phyloP scores from a whole-genome alignment of 139 green algal genomes.

The Coccomyxa sp. region DNA sequence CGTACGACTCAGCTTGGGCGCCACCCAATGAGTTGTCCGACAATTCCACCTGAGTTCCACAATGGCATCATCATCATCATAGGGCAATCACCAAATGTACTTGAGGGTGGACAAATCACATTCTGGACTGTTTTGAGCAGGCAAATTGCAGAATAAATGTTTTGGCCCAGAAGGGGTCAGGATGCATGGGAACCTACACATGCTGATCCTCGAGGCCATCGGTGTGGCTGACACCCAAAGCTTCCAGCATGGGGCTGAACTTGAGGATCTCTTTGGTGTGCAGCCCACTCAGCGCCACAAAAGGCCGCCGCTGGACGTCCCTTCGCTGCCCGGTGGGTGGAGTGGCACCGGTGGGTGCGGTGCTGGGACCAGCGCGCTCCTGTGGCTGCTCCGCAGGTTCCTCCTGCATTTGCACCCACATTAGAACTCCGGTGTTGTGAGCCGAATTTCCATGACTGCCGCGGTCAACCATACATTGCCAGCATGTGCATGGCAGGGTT shows the following conservation, averaged over 20 bases:
- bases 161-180: background rate
- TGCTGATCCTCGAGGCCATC: background rate
- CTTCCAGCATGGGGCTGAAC: background rate
- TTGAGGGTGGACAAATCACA: background rate
- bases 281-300: background rate
- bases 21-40: slow-evolving; percentile 12
- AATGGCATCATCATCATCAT: background rate
- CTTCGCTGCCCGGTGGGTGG: no score
- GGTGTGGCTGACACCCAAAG: background rate
- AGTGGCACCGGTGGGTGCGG: no score
- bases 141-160: no score
- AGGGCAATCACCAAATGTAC: background rate
- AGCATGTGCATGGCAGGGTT: no score
- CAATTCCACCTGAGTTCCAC: slow-evolving; percentile 6
- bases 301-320: background rate
- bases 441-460: no score
- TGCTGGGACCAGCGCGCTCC: no score
- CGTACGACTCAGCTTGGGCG: slow-evolving; percentile 5
- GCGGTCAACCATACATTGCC: no score
- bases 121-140: background rate
- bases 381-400: no score
- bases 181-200: background rate
- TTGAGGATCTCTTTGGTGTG: background rate
- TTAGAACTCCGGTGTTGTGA: no score
- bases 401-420: no score